These are phyloP conservation scores for Mycena vulgaris DNA, from an alignment of 768 basidiomycete genomes.

Conservation along the genomic window DNA sequence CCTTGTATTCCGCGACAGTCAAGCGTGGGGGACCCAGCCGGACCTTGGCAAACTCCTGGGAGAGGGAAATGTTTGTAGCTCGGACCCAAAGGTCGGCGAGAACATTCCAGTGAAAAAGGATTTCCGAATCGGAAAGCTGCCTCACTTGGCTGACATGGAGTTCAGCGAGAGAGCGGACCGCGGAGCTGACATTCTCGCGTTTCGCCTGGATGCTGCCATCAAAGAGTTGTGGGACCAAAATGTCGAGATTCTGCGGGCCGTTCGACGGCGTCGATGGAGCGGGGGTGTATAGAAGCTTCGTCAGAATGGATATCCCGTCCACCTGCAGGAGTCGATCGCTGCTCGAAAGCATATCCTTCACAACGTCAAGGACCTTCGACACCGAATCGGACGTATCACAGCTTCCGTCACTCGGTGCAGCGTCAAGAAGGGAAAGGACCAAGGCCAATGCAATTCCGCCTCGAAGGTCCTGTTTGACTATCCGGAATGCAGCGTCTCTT, in stretches of 20 bases:
- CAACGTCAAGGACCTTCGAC: conserved; percentile 53
- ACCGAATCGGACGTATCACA: conserved; percentile 43
- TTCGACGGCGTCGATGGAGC: conserved; percentile 18
- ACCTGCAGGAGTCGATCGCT: conserved; percentile 43
- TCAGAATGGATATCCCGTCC: conserved; percentile 55
- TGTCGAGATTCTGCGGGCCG: conserved; percentile 30
- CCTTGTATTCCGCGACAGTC: conserved; percentile 46
- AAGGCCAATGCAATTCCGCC: conserved; percentile 62
- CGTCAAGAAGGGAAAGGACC: conserved; percentile 56
- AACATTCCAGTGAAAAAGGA: conserved; percentile 54
- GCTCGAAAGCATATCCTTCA: conserved; percentile 55
- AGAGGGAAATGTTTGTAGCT: conserved; percentile 37
- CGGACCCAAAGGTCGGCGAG: conserved; percentile 57
- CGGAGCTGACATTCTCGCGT: conserved; percentile 43
- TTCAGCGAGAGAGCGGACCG: conserved; percentile 45
- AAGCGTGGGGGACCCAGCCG: conserved; percentile 14
- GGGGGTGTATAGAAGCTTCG: conserved; percentile 49
- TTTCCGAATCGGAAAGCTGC: conserved; percentile 56
- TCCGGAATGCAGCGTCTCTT: conserved; percentile 54
- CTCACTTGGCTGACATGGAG: conserved; percentile 46
- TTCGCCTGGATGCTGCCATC: conserved; percentile 58
- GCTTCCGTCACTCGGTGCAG: conserved; percentile 26
- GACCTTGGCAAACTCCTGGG: conserved; percentile 21
- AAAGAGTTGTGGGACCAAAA: conserved; percentile 57
- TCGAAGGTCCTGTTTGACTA: conserved; percentile 64